Conservation (phyloP, 306 rosid species). For the Trichosanthes cucumerina region DNA sequence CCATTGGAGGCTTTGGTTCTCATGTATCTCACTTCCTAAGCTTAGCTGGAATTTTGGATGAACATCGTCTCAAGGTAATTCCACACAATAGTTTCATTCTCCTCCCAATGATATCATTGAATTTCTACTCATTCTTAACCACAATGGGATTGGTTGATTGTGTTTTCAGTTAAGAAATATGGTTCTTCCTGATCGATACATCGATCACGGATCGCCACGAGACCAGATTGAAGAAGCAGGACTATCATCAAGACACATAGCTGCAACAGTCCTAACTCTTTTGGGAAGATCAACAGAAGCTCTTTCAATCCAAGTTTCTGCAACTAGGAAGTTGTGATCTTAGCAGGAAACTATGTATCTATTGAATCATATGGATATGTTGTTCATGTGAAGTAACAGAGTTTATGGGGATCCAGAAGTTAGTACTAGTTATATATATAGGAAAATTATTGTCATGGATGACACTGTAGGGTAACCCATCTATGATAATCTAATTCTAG, state of each 20-base stretch:
- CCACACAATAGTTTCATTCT: background rate
- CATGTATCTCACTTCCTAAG: slow-evolving; percentile 73
- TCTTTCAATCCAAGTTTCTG: slow-evolving; percentile 15
- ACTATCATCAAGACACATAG: slow-evolving; percentile 62
- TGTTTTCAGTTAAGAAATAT: slow-evolving; percentile 64
- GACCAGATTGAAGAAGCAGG: slow-evolving; percentile 71
- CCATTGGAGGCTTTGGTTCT: slow-evolving; percentile 93
- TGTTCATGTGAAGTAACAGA: background rate
- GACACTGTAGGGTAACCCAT: background rate
- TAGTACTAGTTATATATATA: background rate
- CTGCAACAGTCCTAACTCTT: slow-evolving; percentile 60
- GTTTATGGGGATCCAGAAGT: background rate
- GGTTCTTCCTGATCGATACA: slow-evolving; percentile 91
- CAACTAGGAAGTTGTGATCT: background rate
- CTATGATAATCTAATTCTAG: background rate
- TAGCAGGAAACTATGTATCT: background rate
- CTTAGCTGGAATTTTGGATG: slow-evolving; percentile 71
- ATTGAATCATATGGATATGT: background rate
- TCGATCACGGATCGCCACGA: slow-evolving; percentile 69
- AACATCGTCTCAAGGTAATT: slow-evolving; percentile 54
- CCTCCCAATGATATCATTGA: background rate
- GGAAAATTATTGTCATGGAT: background rate
- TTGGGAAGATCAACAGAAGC: slow-evolving; percentile 66
- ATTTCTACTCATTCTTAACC: background rate
- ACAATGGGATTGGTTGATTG: background rate